Percentiles rank a stretch among this genome's conserved stretches.
Conservation (phyloP, 2,329 filamentous ascomycete species). For the Aspergillus ochraceus region DNA sequence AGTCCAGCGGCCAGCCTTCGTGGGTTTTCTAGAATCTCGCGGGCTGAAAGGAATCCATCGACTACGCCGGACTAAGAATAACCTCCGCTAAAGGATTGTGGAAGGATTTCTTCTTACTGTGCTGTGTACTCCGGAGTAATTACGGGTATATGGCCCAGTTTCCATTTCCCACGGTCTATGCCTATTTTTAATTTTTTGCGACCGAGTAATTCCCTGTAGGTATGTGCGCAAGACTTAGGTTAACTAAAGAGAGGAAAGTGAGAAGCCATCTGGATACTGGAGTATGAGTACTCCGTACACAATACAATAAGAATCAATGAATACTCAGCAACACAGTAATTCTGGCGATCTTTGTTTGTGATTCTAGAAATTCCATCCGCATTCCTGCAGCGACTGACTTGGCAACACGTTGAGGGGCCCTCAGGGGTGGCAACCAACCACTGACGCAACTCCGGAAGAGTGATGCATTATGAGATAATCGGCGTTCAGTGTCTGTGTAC, state of each 20-base stretch:
- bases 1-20: conserved; percentile 10
- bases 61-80: neutral
- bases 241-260: neutral
- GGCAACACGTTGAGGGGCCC: neutral
- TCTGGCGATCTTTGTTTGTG: neutral
- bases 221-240: neutral
- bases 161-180: neutral
- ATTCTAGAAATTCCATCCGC: conserved; percentile 13
- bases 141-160: neutral
- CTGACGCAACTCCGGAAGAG: neutral
- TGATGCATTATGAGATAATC: conserved; percentile 4
- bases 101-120: neutral
- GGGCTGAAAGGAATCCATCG: conserved; percentile 6
- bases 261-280: neutral
- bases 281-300: too few relatives aligned
- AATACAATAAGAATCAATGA: too few relatives aligned
- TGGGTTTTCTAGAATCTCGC: conserved; percentile 17
- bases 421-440: conserved; percentile 10
- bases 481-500: neutral
- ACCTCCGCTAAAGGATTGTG: neutral
- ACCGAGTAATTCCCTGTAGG: too few relatives aligned
- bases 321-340: neutral
- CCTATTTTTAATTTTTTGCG: neutral
- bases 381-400: neutral
- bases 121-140: too few relatives aligned